These are phyloP conservation scores for Ophidiomyces ophidiicola DNA, from an alignment of 2,329 filamentous ascomycete genomes.

Conservation along the genomic window DNA sequence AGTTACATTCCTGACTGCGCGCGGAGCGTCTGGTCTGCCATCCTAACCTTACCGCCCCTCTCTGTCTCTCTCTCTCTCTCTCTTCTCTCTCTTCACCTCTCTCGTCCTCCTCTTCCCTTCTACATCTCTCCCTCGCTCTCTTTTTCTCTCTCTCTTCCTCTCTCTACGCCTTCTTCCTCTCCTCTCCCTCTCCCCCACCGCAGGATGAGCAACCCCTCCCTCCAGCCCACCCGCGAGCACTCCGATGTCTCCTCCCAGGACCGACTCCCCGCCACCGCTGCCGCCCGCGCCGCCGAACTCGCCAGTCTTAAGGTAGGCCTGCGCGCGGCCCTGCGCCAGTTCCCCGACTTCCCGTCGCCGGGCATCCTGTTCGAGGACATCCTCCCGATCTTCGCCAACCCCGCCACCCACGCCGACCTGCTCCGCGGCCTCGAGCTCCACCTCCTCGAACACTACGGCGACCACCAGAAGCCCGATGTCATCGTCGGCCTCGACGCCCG, in stretches of 20 bases:
- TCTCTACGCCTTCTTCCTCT: conserved; percentile 20
- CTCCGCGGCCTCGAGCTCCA: conserved; percentile 77
- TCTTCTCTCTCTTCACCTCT: conserved; percentile 15
- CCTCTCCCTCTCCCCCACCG: conserved; percentile 16
- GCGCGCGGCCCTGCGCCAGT: conserved; percentile 64
- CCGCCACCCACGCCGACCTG: conserved; percentile 59
- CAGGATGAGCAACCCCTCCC: conserved; percentile 30
- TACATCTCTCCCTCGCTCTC: conserved; percentile 12
- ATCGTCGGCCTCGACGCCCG: conserved; percentile 87
- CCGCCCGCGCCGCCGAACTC: conserved; percentile 43
- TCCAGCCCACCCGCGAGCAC: conserved; percentile 18
- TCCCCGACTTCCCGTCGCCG: conserved; percentile 79
- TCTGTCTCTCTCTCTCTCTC: neutral
- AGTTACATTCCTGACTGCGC: no score
- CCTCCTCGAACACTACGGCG: conserved; percentile 50
- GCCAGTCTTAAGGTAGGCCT: conserved; percentile 55
- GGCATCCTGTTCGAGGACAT: conserved; percentile 98
- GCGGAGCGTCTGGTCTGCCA: conserved; percentile 5
- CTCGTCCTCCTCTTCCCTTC: conserved; percentile 12
- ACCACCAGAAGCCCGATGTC: conserved; percentile 65
- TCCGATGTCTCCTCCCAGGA: conserved; percentile 31
- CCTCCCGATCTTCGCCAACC: conserved; percentile 82
- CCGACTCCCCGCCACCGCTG: conserved; percentile 35
- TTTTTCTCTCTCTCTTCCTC: conserved; percentile 15
- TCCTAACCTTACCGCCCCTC: conserved; percentile 4